Evolutionary conservation across 1,284 basidiomycete genomes (phyloP), one percentile per base, ranked within the genome.

Genomic region (Ganoderma resinaceum): DNA sequence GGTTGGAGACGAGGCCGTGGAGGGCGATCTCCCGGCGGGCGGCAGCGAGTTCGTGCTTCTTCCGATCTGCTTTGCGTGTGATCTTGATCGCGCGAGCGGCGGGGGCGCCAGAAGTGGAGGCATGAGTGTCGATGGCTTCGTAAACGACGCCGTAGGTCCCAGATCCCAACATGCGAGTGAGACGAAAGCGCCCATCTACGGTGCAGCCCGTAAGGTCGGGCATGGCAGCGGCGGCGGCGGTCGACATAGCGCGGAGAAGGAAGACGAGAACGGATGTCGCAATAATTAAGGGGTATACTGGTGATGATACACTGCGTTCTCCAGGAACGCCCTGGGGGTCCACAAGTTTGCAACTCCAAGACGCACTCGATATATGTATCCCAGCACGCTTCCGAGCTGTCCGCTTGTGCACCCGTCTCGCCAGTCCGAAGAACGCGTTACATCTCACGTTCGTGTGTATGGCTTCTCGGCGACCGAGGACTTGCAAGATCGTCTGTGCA

Each of bases 31-130:
- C 80, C 67, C 77, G 75, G 1, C 63, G 55, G 2, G 26, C 55
- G 31, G 73, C 68, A n/a, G 52, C 59, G 23, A 14, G 33, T 12
- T 70, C 68, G 31, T 58, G 37, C 20, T 67, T 64, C 40, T 53
- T 67, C 14, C 67, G 70, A 35, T 76, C 61, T 49, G 76, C 70
- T 63, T 79, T 79, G 61, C 76, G 74, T 20, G 76, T 76, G 52
- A 70, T 49, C 42, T 72, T 64, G 18, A 63, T 57, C 33, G 72
- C 69, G 11, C 55, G 58, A 11, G 62, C 29, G 14, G 57, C 26
- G 14, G 43, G 20, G 43, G 88, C 85, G 43, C 89, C 90, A 6
- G 87, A 87, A 43, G 89, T 89, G 20, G 85, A 76, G 29, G 89
- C 89, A 33, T 91, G 82, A 55, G 86, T 81, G 49, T 84, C 82